Base-by-base conservation (phyloP, 208 protist genomes). In the Wallacemonas sp. region DNA sequence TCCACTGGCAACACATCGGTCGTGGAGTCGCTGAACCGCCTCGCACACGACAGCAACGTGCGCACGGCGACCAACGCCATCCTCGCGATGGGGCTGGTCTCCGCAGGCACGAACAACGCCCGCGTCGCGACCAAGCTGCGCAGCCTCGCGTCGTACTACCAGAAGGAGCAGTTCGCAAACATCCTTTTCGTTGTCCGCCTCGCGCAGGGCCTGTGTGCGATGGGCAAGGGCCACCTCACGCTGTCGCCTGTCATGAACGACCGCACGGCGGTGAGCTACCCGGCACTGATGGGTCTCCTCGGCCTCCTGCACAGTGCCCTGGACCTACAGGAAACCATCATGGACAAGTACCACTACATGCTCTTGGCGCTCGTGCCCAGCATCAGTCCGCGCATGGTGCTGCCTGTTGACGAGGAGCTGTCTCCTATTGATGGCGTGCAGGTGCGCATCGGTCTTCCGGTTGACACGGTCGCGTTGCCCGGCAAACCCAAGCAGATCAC, bases 401-500 rank as follows among this genome's bases (percentile, higher is more conserved):
- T 99, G 30, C 97, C 98, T 0, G 90, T 99, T 8, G 96, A 99
- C 76, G 95, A 98, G 58, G 63, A 98, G 29, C 73, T 99, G 46
- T 87, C 98, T 36, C 89, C 96, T 9, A 68, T 99, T 1, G 67
- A 85, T n/a, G 76, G 80, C 2, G 89, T 98, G 1, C 76, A 95
- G 57, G 98, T 99, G 27, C 83, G 93, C 27, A 90, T 98, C 41
- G 90, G 93, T 41, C 78, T 83, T 30, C 88, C 95, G 0, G 95
- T 99, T 1, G 98, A 99, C 75, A 97, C 94, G 1, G 98, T 99
- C 1, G 98, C 98, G 1, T 87, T 98, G 49, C 98, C 98, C 2
- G 99, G 98, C 38, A 97, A 97, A 71, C 98, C 98, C 4, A 99
- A 99, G 81, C 79, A 96, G 0, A 99, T 99, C 86, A 99, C 99